Percentiles rank a stretch among this genome's conserved stretches.
phyloP scores from a whole-genome alignment of 306 rosid species.

The Sphenostylis stenocarpa region DNA sequence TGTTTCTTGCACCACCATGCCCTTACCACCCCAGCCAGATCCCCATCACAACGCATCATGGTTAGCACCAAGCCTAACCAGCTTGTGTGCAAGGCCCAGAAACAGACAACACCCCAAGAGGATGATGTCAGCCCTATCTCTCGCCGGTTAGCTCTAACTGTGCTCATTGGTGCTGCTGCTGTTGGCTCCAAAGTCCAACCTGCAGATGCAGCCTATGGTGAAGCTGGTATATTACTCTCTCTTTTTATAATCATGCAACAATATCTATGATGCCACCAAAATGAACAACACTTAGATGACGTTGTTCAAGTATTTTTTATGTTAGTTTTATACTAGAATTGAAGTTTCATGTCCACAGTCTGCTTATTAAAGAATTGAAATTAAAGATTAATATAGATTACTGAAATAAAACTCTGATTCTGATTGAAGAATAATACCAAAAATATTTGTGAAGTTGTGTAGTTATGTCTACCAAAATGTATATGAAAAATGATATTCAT shows the following conservation, averaged over 20 bases:
- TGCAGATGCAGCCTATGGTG: conserved; percentile 95
- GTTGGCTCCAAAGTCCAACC: conserved; percentile 85
- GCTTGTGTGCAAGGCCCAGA: conserved; percentile 76
- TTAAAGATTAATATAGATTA: too few relatives aligned
- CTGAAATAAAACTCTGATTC: too few relatives aligned
- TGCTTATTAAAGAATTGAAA: too few relatives aligned
- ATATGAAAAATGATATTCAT: too few relatives aligned
- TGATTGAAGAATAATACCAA: background rate
- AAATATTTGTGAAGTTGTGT: too few relatives aligned
- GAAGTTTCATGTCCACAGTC: too few relatives aligned
- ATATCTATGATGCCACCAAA: too few relatives aligned
- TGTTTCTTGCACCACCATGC: conserved; percentile 85
- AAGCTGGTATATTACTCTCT: conserved; percentile 59
- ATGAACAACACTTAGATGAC: too few relatives aligned
- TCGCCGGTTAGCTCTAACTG: conserved; percentile 86
- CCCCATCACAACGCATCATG: conserved; percentile 60
- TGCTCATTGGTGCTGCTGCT: conserved; percentile 88
- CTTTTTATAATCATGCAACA: background rate
- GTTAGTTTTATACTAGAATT: background rate
- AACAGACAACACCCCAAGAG: conserved; percentile 48
- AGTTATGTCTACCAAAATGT: too few relatives aligned
- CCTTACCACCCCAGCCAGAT: conserved; percentile 50
- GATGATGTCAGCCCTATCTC: conserved; percentile 51
- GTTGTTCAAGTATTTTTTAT: too few relatives aligned
- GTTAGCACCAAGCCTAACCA: conserved; percentile 47